phyloP scores from a whole-genome alignment of 139 green algal species.

The Spirogloea muscicola region DNA sequence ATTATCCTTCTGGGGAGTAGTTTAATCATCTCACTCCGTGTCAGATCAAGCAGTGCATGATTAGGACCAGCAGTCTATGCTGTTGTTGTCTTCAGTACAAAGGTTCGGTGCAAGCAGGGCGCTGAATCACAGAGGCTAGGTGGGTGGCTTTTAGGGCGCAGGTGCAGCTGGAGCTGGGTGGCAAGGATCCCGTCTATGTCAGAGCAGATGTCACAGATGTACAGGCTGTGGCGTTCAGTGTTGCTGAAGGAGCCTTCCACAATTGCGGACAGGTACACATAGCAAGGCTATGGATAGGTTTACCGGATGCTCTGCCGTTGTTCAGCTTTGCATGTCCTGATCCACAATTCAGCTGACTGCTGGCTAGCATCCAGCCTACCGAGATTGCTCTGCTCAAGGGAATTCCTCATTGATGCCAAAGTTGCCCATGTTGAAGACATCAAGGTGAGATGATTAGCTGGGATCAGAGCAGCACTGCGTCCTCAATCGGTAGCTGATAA shows the following conservation, averaged over 20 bases:
- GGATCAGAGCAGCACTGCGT: no score
- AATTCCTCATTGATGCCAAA: neutral
- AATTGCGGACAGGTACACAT: constrained; percentile 13
- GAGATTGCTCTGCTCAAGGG: neutral
- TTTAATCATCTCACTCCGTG: no score
- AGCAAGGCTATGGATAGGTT: no score
- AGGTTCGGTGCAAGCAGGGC: neutral
- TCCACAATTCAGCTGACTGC: neutral
- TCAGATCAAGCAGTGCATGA: no score
- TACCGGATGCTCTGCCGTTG: no score
- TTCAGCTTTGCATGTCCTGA: no score
- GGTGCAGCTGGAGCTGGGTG: constrained; percentile 43
- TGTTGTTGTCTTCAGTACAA: neutral
- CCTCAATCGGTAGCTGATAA: neutral
- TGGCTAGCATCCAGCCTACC: neutral
- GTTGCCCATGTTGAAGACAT: neutral
- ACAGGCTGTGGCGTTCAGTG: neutral
- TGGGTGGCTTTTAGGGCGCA: constrained; percentile 3
- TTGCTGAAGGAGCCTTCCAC: constrained; percentile 46
- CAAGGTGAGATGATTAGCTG: no score
- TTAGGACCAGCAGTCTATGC: neutral
- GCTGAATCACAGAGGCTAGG: neutral
- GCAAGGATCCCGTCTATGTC: constrained; percentile 44
- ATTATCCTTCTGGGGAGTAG: no score
- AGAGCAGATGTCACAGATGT: constrained; percentile 33